Evolutionary conservation across 176 grass and related monocot genomes (phyloP), one percentile per base, ranked within the genome.

Genomic region (Zoysia japonica): DNA sequence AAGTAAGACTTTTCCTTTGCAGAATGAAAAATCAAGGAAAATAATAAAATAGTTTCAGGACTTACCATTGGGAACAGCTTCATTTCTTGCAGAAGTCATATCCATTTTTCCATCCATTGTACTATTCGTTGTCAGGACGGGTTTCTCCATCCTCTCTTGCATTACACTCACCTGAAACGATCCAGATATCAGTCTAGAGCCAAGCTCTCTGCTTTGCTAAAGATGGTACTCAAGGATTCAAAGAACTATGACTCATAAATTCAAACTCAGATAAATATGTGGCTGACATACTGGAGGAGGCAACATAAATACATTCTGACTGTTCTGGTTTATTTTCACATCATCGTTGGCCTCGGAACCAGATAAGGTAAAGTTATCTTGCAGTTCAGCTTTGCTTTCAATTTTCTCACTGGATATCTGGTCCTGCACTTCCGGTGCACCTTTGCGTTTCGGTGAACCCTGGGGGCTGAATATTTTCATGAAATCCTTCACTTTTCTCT

Each of bases 381-480:
- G 65, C 38, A 55, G 37, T 71, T 71, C 82, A 70, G 37, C 49
- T 90, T 93, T 86, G 76, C 61, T 70, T 88, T 85, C 81, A 49
- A 63, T 79, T 82, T 94, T 91, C 56, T 74, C 83, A 49, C 65
- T 51, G 15, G 77, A 72, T 53, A 55, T 83, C 55, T 64, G 82
- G 79, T 78, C 79, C 51, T 86, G 76, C 66, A 50, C 55, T 83
- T 90, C 83, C 9, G 61, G 63, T 85, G 49, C 62, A 76, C 50
- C 47, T 89, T 93, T 90, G 61, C 63, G 75, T 80, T 95, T 99
- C 73, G 88, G 92, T 52, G 92, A 95, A 71, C 76, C 80, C 80
- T 89, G 88, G 12, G 78, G 69, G 55, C 80, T 95, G 78, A 99
- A 95, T 79, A 90, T 74, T 91, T 93, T 95, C 28, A 99, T 91